Conservation (phyloP, 306 rosid genomes). For the Inga oerstediana region DNA sequence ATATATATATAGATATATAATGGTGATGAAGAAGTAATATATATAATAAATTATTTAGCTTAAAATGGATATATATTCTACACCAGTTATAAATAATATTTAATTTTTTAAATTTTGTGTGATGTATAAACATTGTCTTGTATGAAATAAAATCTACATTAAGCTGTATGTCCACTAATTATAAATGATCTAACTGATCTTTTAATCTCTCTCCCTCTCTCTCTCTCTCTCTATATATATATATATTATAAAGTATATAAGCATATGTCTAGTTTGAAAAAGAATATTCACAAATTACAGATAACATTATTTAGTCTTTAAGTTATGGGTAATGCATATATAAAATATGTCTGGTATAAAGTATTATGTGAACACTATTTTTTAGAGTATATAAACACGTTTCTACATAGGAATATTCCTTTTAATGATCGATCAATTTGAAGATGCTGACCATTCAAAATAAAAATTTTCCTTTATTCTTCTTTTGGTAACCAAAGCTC, state of each 20-base stretch:
- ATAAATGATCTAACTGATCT: too few relatives aligned
- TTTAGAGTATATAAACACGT: neutral
- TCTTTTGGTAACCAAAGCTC: neutral
- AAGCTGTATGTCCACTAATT: neutral
- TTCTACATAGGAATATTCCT: neutral
- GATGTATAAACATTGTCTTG: too few relatives aligned
- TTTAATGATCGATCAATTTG: neutral
- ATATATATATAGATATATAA: too few relatives aligned
- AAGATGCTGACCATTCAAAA: neutral
- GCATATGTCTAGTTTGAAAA: neutral
- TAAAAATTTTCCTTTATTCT: neutral
- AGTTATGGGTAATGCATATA: neutral
- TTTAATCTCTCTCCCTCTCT: neutral
- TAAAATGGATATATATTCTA: too few relatives aligned
- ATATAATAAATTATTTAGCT: too few relatives aligned
- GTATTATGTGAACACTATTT: neutral
- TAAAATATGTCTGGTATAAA: too few relatives aligned
- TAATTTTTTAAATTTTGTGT: too few relatives aligned
- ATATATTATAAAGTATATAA: too few relatives aligned
- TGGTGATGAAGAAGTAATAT: too few relatives aligned
- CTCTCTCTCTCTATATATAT: too few relatives aligned
- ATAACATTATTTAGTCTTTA: neutral
- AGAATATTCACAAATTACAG: neutral
- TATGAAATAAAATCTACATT: too few relatives aligned
- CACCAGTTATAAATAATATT: too few relatives aligned